Conservation (phyloP, 2,329 filamentous ascomycete genomes). For the Neoarthrinium moseri region DNA sequence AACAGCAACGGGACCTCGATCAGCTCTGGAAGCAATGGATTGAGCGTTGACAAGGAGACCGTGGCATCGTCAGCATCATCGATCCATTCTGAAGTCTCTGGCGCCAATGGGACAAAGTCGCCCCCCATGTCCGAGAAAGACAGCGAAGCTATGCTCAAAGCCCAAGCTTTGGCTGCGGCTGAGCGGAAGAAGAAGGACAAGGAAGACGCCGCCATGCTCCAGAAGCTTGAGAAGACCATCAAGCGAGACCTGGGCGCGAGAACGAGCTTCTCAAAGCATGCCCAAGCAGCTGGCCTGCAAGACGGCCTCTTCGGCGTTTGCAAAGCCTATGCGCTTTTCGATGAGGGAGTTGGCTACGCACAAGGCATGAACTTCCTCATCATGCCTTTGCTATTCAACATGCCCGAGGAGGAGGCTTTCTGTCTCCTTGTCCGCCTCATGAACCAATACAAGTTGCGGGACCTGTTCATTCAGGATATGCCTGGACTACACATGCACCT, state of each 20-base stretch:
- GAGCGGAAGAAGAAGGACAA: slow-evolving; percentile 78
- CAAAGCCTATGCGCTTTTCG: slow-evolving; percentile 95
- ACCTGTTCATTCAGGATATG: slow-evolving; percentile 95
- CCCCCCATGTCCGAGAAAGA: slow-evolving; percentile 61
- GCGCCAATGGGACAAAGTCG: slow-evolving; percentile 50
- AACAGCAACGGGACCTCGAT: slow-evolving; percentile 53
- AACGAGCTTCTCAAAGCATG: slow-evolving; percentile 96
- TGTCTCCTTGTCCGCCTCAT: slow-evolving; percentile 89
- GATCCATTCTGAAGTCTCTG: slow-evolving; percentile 74
- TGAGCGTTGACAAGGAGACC: slow-evolving; percentile 63
- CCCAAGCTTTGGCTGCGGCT: slow-evolving; percentile 60
- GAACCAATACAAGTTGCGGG: slow-evolving; percentile 92
- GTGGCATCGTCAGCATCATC: slow-evolving; percentile 80
- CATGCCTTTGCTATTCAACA: slow-evolving; percentile 96
- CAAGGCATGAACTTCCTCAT: slow-evolving; percentile 99
- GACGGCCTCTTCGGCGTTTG: slow-evolving; percentile 93
- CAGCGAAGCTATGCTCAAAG: slow-evolving; percentile 62
- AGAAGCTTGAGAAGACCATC: slow-evolving; percentile 88
- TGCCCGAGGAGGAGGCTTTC: slow-evolving; percentile 97
- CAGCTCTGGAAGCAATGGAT: slow-evolving; percentile 52
- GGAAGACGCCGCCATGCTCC: slow-evolving; percentile 70
- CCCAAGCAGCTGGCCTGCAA: slow-evolving; percentile 85
- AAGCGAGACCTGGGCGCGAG: slow-evolving; percentile 86
- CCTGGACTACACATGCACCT: slow-evolving; percentile 89
- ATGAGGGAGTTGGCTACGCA: slow-evolving; percentile 92